Conservation (phyloP, 2,329 filamentous ascomycete genomes). For the Fusarium nematophilum region DNA sequence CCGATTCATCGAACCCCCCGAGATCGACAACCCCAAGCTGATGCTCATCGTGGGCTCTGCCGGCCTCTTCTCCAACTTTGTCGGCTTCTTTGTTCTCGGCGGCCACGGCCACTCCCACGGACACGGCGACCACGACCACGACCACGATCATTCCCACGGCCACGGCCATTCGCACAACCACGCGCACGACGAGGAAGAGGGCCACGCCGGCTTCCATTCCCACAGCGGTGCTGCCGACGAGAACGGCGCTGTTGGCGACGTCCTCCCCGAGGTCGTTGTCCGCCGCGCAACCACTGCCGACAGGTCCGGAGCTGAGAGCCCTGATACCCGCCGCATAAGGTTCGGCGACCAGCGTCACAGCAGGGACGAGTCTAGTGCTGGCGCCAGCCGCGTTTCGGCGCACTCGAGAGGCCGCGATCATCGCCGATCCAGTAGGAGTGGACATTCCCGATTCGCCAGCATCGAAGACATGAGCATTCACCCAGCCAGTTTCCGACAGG, state of each 20-base stretch:
- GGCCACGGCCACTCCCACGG: conserved; percentile 90
- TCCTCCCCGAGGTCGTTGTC: conserved; percentile 71
- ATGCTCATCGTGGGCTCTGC: conserved; percentile 90
- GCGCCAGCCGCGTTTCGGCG: conserved; percentile 45
- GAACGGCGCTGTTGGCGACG: conserved; percentile 67
- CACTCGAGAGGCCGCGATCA: conserved; percentile 55
- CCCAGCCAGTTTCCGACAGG: conserved; percentile 89
- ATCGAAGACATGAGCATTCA: conserved; percentile 84
- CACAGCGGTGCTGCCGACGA: conserved; percentile 63
- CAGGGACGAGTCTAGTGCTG: conserved; percentile 44
- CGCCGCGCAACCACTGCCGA: conserved; percentile 55
- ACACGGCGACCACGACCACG: conserved; percentile 62
- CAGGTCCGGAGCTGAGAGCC: conserved; percentile 44
- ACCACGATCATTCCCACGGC: conserved; percentile 55
- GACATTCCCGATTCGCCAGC: conserved; percentile 70
- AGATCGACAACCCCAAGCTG: conserved; percentile 84
- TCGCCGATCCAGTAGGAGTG: conserved; percentile 60
- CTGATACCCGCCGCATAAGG: conserved; percentile 55
- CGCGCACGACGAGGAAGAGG: conserved; percentile 61
- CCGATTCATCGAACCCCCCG: conserved; percentile 89
- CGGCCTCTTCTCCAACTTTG: conserved; percentile 87
- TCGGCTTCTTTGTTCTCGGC: conserved; percentile 91
- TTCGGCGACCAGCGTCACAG: conserved; percentile 49
- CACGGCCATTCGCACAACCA: conserved; percentile 51
- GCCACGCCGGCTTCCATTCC: conserved; percentile 56